Evolutionary conservation across 176 grass and related monocot species (phyloP).

Genomic region (Carex littledalei): DNA sequence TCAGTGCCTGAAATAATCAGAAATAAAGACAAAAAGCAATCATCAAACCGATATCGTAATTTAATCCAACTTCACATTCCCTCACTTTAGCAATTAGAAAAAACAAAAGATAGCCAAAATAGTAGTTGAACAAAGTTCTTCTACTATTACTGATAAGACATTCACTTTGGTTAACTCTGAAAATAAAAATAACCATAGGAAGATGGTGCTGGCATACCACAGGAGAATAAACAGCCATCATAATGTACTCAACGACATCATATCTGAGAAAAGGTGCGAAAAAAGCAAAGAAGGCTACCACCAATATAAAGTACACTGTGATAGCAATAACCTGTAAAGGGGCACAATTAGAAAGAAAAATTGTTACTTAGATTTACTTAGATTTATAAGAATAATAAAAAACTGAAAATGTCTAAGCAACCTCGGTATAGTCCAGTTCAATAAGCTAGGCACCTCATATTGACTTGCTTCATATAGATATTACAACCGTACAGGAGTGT

Average conservation of each 20-base stretch:
- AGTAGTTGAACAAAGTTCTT: neutral
- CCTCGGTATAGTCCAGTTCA: neutral
- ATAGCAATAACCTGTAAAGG: conserved; percentile 80
- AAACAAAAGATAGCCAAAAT: neutral
- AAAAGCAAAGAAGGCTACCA: conserved; percentile 96
- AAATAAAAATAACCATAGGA: conserved; percentile 7
- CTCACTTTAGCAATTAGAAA: neutral
- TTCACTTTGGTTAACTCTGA: conserved; percentile 11
- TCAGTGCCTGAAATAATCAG: conserved; percentile 56
- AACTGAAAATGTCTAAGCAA: neutral
- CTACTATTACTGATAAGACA: neutral
- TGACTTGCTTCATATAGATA: neutral
- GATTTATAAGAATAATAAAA: neutral
- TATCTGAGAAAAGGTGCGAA: conserved; percentile 92
- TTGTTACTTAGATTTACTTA: neutral
- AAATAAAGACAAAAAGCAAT: conserved; percentile 16
- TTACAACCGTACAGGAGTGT: neutral
- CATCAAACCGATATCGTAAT: conserved; percentile 5
- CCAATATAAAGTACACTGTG: conserved; percentile 88
- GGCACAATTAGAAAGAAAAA: neutral
- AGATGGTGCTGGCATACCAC: conserved; percentile 51
- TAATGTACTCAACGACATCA: conserved; percentile 57
- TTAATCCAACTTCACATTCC: neutral
- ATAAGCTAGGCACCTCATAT: neutral
- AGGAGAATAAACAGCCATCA: conserved; percentile 72